Percentiles rank a stretch among this genome's conserved stretches.
These are phyloP conservation scores for Steccherinum ochraceum DNA, from an alignment of 768 basidiomycete species.

Conservation along the genomic window DNA sequence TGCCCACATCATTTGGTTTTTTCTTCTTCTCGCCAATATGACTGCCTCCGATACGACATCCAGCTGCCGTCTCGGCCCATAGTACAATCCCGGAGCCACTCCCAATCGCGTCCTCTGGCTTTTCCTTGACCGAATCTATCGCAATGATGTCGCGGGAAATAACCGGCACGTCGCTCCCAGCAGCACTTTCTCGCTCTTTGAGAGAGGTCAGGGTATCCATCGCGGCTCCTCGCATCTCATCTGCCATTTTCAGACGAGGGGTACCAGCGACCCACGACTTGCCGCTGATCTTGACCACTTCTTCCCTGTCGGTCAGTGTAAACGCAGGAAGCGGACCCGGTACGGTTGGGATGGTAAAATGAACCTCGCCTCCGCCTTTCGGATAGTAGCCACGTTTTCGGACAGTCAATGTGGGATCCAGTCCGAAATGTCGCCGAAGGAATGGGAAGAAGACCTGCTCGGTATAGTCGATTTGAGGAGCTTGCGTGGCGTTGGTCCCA, in stretches of 20 bases:
- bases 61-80: slow-evolving; percentile 67
- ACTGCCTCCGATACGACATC: slow-evolving; percentile 64
- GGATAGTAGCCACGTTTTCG: slow-evolving; percentile 65
- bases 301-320: slow-evolving; percentile 50
- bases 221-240: slow-evolving; percentile 53
- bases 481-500: slow-evolving; percentile 65
- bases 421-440: slow-evolving; percentile 46
- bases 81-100: slow-evolving; percentile 67
- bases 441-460: slow-evolving; percentile 66
- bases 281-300: slow-evolving; percentile 45
- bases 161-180: slow-evolving; percentile 24
- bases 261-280: slow-evolving; percentile 62
- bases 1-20: slow-evolving; percentile 42
- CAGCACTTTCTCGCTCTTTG: too few relatives aligned
- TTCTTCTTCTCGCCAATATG: slow-evolving; percentile 52
- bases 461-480: slow-evolving; percentile 75
- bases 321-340: slow-evolving; percentile 37
- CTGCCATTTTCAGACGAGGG: slow-evolving; percentile 48
- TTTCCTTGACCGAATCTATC: slow-evolving; percentile 23
- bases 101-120: slow-evolving; percentile 31
- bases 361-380: slow-evolving; percentile 62
- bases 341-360: slow-evolving; percentile 31
- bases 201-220: slow-evolving; percentile 29
- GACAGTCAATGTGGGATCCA: slow-evolving; percentile 39
- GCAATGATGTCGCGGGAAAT: slow-evolving; percentile 12